These are phyloP conservation scores for Amanita pseudoporphyria DNA, from an alignment of 768 basidiomycete genomes.

Conservation along the genomic window DNA sequence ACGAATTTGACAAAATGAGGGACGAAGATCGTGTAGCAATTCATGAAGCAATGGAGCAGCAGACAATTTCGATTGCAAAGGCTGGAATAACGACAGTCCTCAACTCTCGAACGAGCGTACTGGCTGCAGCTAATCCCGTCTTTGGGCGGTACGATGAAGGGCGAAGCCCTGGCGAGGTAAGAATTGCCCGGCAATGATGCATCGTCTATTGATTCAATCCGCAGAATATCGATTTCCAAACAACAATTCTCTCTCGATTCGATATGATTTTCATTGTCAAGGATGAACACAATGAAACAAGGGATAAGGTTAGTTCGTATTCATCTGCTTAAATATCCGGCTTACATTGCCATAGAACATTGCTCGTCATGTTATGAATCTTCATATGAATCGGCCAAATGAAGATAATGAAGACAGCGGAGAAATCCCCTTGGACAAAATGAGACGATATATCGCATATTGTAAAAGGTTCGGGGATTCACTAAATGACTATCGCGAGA, in stretches of 20 bases:
- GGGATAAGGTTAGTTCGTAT: slow-evolving; percentile 64
- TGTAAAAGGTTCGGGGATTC: slow-evolving; percentile 69
- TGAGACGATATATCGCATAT: slow-evolving; percentile 96
- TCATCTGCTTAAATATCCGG: slow-evolving; percentile 1
- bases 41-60: slow-evolving; percentile 99
- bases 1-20: slow-evolving; percentile 99
- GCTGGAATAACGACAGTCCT: slow-evolving; percentile 97
- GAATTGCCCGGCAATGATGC: slow-evolving; percentile 4
- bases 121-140: slow-evolving; percentile 96
- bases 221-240: slow-evolving; percentile 95
- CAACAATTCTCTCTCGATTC: slow-evolving; percentile 95
- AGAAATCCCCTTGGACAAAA: slow-evolving; percentile 94
- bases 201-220: neutral
- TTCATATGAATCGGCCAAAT: slow-evolving; percentile 92
- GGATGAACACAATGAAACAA: slow-evolving; percentile 92
- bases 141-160: slow-evolving; percentile 98
- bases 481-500: neutral
- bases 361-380: slow-evolving; percentile 96
- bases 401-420: slow-evolving; percentile 63
- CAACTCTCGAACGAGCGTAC: slow-evolving; percentile 91
- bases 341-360: slow-evolving; percentile 50
- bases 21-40: slow-evolving; percentile 99
- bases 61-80: slow-evolving; percentile 98
- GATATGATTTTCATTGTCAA: slow-evolving; percentile 99
- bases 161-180: slow-evolving; percentile 86